Percentiles rank a stretch among this genome's conserved stretches.
Conservation (phyloP, 345 rosid genomes). For the Linum lewisii region DNA sequence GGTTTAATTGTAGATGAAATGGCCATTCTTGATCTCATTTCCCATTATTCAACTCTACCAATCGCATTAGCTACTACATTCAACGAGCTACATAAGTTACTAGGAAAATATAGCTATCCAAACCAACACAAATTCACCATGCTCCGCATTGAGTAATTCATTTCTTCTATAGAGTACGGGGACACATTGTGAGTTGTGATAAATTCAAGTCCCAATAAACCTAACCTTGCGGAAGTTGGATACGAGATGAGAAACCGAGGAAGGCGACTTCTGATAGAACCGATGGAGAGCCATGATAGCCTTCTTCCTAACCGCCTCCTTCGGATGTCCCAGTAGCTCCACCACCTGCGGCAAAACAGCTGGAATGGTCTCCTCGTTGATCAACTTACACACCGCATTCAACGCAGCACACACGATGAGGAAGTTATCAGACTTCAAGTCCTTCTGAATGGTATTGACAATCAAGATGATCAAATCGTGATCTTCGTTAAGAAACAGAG, state of each 20-base stretch:
- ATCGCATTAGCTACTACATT: neutral
- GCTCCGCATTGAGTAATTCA: neutral
- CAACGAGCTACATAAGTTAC: neutral
- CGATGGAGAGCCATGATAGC: conserved; percentile 98
- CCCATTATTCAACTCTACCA: too few species aligned
- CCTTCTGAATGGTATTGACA: conserved; percentile 95
- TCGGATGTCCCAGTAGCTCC: conserved; percentile 63
- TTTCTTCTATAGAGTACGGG: neutral
- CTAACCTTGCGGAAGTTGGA: conserved; percentile 83
- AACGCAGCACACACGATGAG: conserved; percentile 82
- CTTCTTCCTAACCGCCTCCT: conserved; percentile 95
- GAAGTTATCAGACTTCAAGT: conserved; percentile 81
- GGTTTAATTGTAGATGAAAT: neutral
- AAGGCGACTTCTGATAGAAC: conserved; percentile 78
- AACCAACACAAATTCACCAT: neutral
- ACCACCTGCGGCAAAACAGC: conserved; percentile 92
- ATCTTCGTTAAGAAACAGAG: conserved; percentile 84
- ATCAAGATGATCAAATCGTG: conserved; percentile 89
- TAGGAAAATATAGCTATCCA: neutral
- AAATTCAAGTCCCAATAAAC: neutral
- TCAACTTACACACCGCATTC: conserved; percentile 80
- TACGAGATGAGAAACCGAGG: conserved; percentile 75
- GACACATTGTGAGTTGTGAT: neutral
- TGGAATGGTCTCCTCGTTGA: conserved; percentile 97
- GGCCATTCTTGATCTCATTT: neutral